Conservation (phyloP, 805 yeast genomes). For the Metschnikowia picachoensis region DNA sequence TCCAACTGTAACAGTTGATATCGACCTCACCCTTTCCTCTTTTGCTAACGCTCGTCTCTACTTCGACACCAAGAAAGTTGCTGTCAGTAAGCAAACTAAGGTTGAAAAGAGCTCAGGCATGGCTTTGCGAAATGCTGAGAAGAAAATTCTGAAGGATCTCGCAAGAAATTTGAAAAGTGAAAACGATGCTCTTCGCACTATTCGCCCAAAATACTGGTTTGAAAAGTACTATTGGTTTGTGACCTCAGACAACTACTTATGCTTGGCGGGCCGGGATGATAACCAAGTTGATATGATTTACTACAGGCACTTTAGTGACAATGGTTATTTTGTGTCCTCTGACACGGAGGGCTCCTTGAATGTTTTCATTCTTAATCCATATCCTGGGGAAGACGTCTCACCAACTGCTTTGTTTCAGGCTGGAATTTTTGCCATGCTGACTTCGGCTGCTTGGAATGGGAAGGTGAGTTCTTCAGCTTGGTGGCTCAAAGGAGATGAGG, state of each 20-base stretch:
- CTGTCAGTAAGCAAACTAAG: conserved; percentile 71
- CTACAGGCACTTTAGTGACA: conserved; percentile 67
- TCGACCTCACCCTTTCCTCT: conserved; percentile 70
- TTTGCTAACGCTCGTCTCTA: conserved; percentile 85
- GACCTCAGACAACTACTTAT: conserved; percentile 83
- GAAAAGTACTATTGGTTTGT: conserved; percentile 94
- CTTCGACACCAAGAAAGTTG: conserved; percentile 71
- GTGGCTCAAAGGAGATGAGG: conserved; percentile 68
- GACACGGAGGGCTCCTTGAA: conserved; percentile 72
- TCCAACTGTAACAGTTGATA: conserved; percentile 46
- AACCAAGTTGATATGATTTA: conserved; percentile 77
- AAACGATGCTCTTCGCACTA: conserved; percentile 46
- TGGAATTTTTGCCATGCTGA: conserved; percentile 74
- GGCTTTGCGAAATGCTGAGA: conserved; percentile 82
- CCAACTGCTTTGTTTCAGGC: conserved; percentile 90
- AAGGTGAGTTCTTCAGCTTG: conserved; percentile 81
- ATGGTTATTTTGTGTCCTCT: conserved; percentile 69
- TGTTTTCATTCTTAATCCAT: conserved; percentile 79
- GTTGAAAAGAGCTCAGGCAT: conserved; percentile 72
- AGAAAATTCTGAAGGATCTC: conserved; percentile 69
- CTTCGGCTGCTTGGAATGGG: conserved; percentile 87
- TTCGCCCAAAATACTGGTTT: conserved; percentile 81
- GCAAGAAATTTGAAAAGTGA: conserved; percentile 57
- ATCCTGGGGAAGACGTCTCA: conserved; percentile 64
- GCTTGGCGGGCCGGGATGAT: conserved; percentile 82